These are phyloP conservation scores for Alternaria ventricosa DNA, from an alignment of 2,329 filamentous ascomycete species.

Conservation along the genomic window DNA sequence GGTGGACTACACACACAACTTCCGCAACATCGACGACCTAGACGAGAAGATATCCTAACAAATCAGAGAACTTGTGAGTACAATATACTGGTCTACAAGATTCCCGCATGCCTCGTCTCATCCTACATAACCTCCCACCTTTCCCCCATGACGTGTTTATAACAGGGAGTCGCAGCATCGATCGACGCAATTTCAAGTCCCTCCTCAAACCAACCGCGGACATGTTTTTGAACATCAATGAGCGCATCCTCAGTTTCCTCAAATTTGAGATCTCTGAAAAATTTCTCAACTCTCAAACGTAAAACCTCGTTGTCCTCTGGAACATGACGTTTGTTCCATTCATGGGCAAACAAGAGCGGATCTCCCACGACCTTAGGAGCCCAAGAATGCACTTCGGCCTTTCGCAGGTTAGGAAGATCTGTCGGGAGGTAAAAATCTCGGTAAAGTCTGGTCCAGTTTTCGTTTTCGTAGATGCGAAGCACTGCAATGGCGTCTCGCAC, in stretches of 20 bases:
- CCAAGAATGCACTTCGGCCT: neutral
- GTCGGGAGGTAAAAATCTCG: no score
- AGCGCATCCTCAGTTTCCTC: neutral
- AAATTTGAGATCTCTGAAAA: fast-evolving
- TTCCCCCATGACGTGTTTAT: fast-evolving
- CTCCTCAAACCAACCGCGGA: fast-evolving
- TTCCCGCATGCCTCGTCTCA: no score
- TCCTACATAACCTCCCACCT: neutral
- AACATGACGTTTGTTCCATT: neutral
- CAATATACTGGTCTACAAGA: no score
- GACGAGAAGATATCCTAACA: no score
- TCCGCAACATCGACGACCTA: no score
- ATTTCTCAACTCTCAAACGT: neutral
- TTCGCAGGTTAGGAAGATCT: neutral
- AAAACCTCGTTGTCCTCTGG: neutral
- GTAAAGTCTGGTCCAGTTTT: neutral
- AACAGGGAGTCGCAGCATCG: neutral
- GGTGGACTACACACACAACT: no score
- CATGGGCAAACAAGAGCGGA: neutral
- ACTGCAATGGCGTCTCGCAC: neutral
- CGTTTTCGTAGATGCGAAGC: neutral
- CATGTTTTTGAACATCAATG: fast-evolving
- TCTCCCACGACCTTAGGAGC: neutral
- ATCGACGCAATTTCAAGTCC: neutral
- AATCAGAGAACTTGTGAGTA: no score